Evolutionary conservation across 352 stramenopile genomes (phyloP).

Genomic region (Phytophthora sp.): DNA sequence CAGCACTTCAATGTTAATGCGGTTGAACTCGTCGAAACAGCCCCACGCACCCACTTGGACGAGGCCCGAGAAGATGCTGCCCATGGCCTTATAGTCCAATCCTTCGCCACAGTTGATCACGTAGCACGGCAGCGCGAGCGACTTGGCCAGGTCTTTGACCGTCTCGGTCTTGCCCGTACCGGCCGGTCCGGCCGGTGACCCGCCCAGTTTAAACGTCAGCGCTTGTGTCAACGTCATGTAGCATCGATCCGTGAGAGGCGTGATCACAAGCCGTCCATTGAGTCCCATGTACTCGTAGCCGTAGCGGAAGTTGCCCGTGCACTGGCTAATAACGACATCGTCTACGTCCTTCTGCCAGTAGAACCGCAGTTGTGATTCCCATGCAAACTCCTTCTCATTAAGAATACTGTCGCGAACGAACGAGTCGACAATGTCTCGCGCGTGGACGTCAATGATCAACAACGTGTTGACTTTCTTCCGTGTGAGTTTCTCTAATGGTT

Average conservation of each 20-base stretch:
- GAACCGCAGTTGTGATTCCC: constrained; percentile 90
- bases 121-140: constrained; percentile 91
- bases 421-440: constrained; percentile 90
- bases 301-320: constrained; percentile 92
- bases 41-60: constrained; percentile 90
- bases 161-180: constrained; percentile 95
- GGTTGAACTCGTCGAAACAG: constrained; percentile 91
- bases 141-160: constrained; percentile 94
- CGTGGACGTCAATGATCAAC: constrained; percentile 92
- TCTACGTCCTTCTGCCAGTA: constrained; percentile 93
- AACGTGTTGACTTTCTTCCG: constrained; percentile 95
- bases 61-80: constrained; percentile 88
- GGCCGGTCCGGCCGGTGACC: constrained; percentile 88
- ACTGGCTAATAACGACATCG: constrained; percentile 91
- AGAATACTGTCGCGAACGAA: constrained; percentile 92
- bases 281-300: constrained; percentile 95
- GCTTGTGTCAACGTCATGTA: constrained; percentile 95
- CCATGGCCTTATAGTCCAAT: constrained; percentile 94
- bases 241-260: constrained; percentile 92
- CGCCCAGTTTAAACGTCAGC: constrained; percentile 92
- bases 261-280: constrained; percentile 93
- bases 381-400: constrained; percentile 91
- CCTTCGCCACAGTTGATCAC: constrained; percentile 93
- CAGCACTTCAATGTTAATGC: constrained; percentile 89
- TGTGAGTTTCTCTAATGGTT: constrained; percentile 81